Evolutionary conservation across 2,329 filamentous ascomycete genomes (phyloP).

Genomic region (Curvularia lunata): DNA sequence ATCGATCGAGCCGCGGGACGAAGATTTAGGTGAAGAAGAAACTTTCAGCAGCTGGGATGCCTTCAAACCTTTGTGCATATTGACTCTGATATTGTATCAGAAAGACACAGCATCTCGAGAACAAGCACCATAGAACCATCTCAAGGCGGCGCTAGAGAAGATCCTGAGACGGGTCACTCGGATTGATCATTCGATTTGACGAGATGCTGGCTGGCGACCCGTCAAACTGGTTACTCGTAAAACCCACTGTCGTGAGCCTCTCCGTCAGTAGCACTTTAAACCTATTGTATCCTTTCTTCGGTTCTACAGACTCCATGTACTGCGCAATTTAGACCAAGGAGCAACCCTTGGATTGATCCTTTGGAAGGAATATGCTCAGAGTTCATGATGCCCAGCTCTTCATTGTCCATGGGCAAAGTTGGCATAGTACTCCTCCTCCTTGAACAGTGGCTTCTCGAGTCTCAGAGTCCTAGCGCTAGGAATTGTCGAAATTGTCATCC

Average conservation of each 20-base stretch:
- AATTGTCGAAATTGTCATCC: background rate
- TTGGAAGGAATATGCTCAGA: background rate
- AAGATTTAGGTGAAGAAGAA: background rate
- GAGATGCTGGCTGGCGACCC: background rate
- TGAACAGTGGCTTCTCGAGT: background rate
- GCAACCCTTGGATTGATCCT: background rate
- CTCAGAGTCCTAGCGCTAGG: background rate
- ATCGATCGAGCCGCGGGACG: background rate
- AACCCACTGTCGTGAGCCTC: too few relatives aligned
- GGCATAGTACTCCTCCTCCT: background rate
- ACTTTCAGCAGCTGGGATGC: background rate
- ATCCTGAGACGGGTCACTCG: background rate
- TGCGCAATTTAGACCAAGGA: background rate
- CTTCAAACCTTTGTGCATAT: background rate
- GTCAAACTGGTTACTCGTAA: too few relatives aligned
- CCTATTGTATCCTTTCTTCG: background rate
- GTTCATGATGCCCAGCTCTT: background rate
- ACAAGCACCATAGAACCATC: background rate
- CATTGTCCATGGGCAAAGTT: background rate
- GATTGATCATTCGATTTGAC: background rate
- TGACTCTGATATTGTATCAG: background rate
- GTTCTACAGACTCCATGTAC: background rate
- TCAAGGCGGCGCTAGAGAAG: background rate
- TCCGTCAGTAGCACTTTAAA: background rate
- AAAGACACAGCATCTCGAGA: background rate